Conservation (phyloP, 768 basidiomycete genomes). For the Flagelloscypha sp. region DNA sequence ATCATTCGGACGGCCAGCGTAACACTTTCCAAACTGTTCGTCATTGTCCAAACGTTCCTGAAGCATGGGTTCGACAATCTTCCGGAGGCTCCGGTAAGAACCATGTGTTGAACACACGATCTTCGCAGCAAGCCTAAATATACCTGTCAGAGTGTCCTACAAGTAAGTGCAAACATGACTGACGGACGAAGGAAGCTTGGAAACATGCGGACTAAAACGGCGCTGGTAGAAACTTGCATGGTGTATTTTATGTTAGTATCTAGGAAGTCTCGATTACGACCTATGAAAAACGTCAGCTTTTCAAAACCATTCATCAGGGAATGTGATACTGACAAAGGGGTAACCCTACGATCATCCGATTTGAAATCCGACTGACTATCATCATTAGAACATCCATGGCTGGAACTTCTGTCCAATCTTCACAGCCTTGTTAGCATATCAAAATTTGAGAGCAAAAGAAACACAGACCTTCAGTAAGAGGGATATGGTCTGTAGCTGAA, state of each 20-base stretch:
- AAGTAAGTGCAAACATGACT: conserved; percentile 17
- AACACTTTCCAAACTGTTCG: conserved; percentile 19
- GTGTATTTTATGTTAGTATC: conserved; percentile 28
- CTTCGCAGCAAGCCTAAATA: conserved; percentile 6
- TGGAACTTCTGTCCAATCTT: conserved; percentile 29
- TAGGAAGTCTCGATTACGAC: conserved; percentile 32
- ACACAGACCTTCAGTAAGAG: conserved; percentile 2
- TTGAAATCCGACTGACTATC: conserved; percentile 30
- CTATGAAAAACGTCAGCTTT: conserved; percentile 18
- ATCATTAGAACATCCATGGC: conserved; percentile 21
- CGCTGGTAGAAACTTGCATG: conserved; percentile 23
- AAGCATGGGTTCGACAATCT: conserved; percentile 21
- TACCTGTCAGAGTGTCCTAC: no score
- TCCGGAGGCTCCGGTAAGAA: conserved; percentile 6
- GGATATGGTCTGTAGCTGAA: conserved; percentile 14
- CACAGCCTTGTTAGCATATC: conserved; percentile 16
- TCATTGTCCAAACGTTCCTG: conserved; percentile 21
- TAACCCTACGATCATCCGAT: conserved; percentile 36
- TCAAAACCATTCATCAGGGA: no score
- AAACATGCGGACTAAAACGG: conserved; percentile 25
- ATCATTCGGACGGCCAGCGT: conserved; percentile 30
- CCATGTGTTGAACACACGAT: conserved; percentile 11
- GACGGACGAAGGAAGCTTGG: conserved; percentile 39
- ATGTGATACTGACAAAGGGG: conserved; percentile 30
- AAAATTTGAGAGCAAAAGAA: background rate